phyloP scores from a whole-genome alignment of 2,329 filamentous ascomycete species.

The Xylaria sp. region DNA sequence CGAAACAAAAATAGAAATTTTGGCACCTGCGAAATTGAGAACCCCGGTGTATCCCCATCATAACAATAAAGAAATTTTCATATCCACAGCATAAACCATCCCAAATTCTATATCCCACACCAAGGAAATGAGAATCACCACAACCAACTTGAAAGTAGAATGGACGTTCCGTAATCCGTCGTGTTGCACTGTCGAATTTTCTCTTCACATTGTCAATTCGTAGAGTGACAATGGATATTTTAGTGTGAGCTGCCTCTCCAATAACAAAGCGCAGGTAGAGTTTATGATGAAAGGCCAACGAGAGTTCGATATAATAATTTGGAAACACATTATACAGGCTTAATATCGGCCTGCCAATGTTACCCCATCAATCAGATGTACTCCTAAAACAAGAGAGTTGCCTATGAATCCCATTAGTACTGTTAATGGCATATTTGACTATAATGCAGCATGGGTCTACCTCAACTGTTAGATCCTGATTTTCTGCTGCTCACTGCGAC shows the following conservation, averaged over 20 bases:
- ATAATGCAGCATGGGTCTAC: not conserved
- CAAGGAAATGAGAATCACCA: not conserved
- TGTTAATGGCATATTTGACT: not conserved
- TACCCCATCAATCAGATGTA: not conserved
- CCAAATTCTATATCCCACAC: not conserved
- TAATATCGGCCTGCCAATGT: not conserved
- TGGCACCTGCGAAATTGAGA: too few relatives aligned
- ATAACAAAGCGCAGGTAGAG: not conserved
- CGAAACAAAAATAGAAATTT: not conserved
- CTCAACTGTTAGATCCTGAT: not conserved
- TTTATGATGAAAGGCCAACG: not conserved
- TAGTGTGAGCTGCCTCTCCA: not conserved
- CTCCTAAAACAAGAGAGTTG: not conserved
- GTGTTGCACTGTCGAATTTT: slow-evolving; percentile 26
- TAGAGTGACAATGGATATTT: not conserved
- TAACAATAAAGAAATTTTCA: not conserved
- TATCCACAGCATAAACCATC: too few relatives aligned
- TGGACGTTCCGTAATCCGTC: slow-evolving; percentile 19
- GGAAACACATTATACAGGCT: not conserved
- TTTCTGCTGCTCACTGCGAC: not conserved
- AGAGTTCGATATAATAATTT: not conserved
- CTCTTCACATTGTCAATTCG: not conserved
- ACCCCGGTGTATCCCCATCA: not conserved
- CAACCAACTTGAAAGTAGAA: not conserved
- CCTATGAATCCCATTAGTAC: slow-evolving; percentile 7